Evolutionary conservation across 345 rosid genomes (phyloP).

Genomic region (Barbarea vulgaris): DNA sequence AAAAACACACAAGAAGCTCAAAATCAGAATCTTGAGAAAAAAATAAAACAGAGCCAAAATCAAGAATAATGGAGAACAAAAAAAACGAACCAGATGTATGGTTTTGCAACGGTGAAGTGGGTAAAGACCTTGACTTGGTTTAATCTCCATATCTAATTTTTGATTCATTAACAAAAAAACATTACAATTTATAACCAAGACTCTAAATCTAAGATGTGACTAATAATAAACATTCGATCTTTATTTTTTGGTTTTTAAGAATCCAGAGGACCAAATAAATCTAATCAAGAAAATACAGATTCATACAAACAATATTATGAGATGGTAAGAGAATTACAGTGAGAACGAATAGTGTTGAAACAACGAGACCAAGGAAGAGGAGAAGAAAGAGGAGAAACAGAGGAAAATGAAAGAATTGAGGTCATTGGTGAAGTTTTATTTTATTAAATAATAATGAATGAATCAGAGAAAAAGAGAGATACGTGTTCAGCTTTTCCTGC

Average conservation of each 20-base stretch:
- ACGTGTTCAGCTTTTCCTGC: slow-evolving; percentile 13
- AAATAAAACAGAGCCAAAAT: neutral
- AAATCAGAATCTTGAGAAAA: neutral
- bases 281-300: neutral
- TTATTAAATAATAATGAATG: neutral
- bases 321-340: slow-evolving; percentile 6
- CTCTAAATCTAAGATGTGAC: neutral
- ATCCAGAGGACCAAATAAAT: neutral
- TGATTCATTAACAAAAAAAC: slow-evolving; percentile 2
- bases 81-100: slow-evolving; percentile 68
- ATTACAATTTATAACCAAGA: neutral
- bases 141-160: slow-evolving; percentile 51
- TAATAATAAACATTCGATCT: neutral
- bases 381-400: slow-evolving; percentile 17
- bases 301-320: neutral
- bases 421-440: slow-evolving; percentile 11
- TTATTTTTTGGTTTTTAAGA: neutral
- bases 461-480: neutral
- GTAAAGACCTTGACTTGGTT: slow-evolving; percentile 48
- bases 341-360: slow-evolving; percentile 14
- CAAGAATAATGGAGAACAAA: neutral
- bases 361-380: neutral
- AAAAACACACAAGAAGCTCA: neutral
- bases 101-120: slow-evolving; percentile 77
- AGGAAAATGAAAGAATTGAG: slow-evolving; percentile 21